phyloP scores from a whole-genome alignment of 2,329 filamentous ascomycete species.

The Xylariaceae sp. region DNA sequence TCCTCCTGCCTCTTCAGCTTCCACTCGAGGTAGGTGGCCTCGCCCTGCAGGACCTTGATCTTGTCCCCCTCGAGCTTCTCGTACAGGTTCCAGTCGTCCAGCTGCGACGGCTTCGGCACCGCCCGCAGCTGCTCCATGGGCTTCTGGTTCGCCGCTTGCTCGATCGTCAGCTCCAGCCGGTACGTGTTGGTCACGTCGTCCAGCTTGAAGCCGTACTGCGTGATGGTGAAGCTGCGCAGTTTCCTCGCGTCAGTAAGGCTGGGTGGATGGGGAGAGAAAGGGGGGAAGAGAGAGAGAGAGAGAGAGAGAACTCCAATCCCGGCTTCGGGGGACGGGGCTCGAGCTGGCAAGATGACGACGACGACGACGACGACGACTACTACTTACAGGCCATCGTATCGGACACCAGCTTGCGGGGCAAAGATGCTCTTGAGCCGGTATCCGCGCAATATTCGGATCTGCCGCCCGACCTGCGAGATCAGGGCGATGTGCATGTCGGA shows the following conservation, averaged over 20 bases:
- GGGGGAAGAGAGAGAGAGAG: no score
- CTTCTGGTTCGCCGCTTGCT: constrained; percentile 34
- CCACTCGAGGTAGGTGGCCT: constrained; percentile 34
- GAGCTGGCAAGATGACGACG: no score
- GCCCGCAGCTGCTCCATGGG: constrained; percentile 33
- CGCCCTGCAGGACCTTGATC: constrained; percentile 31
- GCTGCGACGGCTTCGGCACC: constrained; percentile 45
- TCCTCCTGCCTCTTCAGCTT: constrained; percentile 24
- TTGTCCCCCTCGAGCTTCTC: constrained; percentile 37
- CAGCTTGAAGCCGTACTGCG: constrained; percentile 37
- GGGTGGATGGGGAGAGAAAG: neutral
- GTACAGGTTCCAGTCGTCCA: constrained; percentile 49
- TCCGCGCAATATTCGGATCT: constrained; percentile 46
- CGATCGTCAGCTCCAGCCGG: constrained; percentile 37
- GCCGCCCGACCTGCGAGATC: constrained; percentile 40
- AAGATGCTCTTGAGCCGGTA: constrained; percentile 41
- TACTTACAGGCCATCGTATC: constrained; percentile 52
- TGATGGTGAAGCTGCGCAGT: constrained; percentile 39
- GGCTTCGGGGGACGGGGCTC: no score
- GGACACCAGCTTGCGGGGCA: constrained; percentile 43
- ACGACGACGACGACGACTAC: no score
- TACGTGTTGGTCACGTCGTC: constrained; percentile 32
- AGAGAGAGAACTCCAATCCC: no score
- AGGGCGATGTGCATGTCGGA: constrained; percentile 41
- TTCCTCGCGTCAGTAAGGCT: neutral